Conservation (phyloP, 1,139 yeast genomes). For the Kluyveromyces sp. region DNA sequence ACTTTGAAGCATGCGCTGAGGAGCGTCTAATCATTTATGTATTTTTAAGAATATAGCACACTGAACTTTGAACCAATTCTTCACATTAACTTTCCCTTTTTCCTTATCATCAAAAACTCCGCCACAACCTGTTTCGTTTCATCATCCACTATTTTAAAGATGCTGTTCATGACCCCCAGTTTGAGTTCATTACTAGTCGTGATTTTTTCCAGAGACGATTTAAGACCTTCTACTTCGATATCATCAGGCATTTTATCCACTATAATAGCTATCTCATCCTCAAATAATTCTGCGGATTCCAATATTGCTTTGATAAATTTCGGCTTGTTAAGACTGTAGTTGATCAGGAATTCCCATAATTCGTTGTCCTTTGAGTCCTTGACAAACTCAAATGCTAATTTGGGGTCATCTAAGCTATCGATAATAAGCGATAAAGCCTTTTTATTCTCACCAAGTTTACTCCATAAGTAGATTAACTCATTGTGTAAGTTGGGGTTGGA, state of each 20-base stretch:
- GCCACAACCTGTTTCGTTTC: conserved; percentile 47
- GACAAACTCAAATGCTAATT: conserved; percentile 76
- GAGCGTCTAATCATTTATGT: too few relatives aligned
- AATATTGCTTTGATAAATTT: conserved; percentile 67
- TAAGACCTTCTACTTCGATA: conserved; percentile 59
- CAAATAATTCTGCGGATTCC: conserved; percentile 57
- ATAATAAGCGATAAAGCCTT: conserved; percentile 72
- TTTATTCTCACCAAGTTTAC: conserved; percentile 74
- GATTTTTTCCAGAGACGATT: conserved; percentile 53
- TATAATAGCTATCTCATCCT: conserved; percentile 60
- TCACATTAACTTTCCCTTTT: conserved; percentile 39
- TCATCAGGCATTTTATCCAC: conserved; percentile 57
- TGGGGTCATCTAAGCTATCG: conserved; percentile 70
- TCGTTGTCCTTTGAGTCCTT: conserved; percentile 61
- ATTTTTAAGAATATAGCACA: too few relatives aligned
- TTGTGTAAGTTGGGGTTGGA: conserved; percentile 42
- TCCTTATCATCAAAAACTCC: conserved; percentile 34
- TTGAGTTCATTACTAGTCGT: conserved; percentile 60
- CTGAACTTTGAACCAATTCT: not conserved
- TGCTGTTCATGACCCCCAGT: conserved; percentile 49
- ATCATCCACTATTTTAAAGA: conserved; percentile 53
- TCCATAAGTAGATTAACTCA: conserved; percentile 75
- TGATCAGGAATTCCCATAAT: conserved; percentile 70
- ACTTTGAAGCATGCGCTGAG: too few relatives aligned
- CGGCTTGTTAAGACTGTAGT: conserved; percentile 66